Evolutionary conservation across 1,139 yeast species (phyloP).

Genomic region (Hansenula lynferdii): DNA sequence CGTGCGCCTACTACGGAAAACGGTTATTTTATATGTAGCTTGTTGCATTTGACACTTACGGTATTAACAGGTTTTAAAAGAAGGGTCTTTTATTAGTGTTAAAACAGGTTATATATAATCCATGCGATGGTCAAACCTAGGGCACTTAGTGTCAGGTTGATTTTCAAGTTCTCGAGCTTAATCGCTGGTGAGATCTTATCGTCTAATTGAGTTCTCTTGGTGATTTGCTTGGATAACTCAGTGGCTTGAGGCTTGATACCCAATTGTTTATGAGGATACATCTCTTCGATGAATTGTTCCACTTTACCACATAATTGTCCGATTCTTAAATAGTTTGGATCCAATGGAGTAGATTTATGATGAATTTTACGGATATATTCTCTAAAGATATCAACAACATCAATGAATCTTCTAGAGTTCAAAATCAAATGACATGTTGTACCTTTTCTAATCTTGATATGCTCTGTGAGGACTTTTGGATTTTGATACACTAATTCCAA

Average conservation of each 20-base stretch:
- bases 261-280: constrained; percentile 52
- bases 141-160: constrained; percentile 13
- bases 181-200: constrained; percentile 20
- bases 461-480: constrained; percentile 59
- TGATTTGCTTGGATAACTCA: constrained; percentile 31
- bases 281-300: constrained; percentile 75
- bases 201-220: constrained; percentile 28
- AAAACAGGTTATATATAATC: too few species aligned
- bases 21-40: too few species aligned
- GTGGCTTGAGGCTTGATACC: constrained; percentile 39
- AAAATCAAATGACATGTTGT: constrained; percentile 76
- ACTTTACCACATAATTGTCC: constrained; percentile 85
- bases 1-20: too few species aligned
- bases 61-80: too few species aligned
- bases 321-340: constrained; percentile 82
- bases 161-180: constrained; percentile 24
- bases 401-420: constrained; percentile 67
- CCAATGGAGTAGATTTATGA: constrained; percentile 69
- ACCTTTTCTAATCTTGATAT: constrained; percentile 92
- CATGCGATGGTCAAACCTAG: too few species aligned
- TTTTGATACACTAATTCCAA: constrained; percentile 83
- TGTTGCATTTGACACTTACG: too few species aligned
- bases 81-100: too few species aligned
- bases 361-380: constrained; percentile 73
- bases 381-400: constrained; percentile 72